phyloP scores from a whole-genome alignment of 2,329 filamentous ascomycete species.

The Hortaea sp. region DNA sequence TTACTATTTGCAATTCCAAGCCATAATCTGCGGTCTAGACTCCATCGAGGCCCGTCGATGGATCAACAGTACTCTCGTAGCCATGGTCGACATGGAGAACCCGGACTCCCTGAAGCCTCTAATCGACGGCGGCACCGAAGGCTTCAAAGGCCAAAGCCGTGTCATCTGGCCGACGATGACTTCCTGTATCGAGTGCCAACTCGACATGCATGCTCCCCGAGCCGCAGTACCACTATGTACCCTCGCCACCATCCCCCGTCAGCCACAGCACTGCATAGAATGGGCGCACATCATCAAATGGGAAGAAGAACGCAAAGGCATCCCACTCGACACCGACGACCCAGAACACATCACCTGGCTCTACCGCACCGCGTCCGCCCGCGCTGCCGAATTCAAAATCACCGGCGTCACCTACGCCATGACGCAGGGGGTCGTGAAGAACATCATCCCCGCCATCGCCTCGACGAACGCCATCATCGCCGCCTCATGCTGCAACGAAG shows the following conservation, averaged over 20 bases:
- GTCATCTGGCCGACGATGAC: constrained; percentile 88
- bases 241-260: constrained; percentile 87
- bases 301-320: constrained; percentile 62
- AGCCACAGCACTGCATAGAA: constrained; percentile 96
- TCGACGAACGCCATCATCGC: constrained; percentile 96
- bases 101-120: constrained; percentile 83
- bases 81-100: constrained; percentile 76
- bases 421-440: constrained; percentile 96
- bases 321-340: constrained; percentile 86
- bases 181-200: constrained; percentile 94
- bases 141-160: constrained; percentile 93
- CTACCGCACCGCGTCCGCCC: constrained; percentile 69
- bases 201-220: constrained; percentile 96
- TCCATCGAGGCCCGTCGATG: constrained; percentile 95
- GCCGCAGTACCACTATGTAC: constrained; percentile 96
- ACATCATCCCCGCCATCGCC: constrained; percentile 97
- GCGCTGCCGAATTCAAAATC: constrained; percentile 83
- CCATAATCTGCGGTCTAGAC: constrained; percentile 89
- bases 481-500: constrained; percentile 91
- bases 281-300: constrained; percentile 98
- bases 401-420: constrained; percentile 86
- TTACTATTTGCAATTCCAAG: constrained; percentile 95
- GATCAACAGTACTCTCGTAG: constrained; percentile 92
- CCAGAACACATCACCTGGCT: constrained; percentile 97
- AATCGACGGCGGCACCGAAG: constrained; percentile 94